Base-by-base conservation (phyloP, 805 yeast species). In the Phaffomyces opuntiae region DNA sequence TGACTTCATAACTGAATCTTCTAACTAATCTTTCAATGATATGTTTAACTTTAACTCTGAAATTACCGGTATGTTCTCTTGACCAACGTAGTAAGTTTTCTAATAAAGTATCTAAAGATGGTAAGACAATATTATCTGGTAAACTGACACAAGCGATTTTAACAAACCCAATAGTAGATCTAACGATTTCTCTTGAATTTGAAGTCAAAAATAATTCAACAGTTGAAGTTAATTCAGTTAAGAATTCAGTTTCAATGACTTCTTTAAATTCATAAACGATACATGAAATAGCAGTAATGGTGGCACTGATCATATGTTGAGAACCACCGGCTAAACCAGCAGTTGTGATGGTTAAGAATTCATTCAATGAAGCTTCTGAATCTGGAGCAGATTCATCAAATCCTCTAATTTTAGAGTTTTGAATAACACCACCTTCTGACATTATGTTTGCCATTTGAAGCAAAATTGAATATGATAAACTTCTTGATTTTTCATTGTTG, bases 301-400 rank as follows among this genome's bases (percentile, higher is more conserved):
- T 81, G n/a, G 98, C 97, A 58, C 96, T 87, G 31, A 93, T 86
- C 96, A 91, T 91, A 68, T 91, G 96, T 33, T 95, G 91, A 29
- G 93, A 77, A 53, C 85, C 82, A 47, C 96, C 96, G 34, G 93
- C 96, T 54, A 95, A 72, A 69, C 99, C 99, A 27, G 97, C 99
- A 64, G 91, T 79, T 29, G 91, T 83, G 83, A 93, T 87, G 29
- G 95, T 88, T 70, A 91, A 87, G 61, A 74, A 90, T 65, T 90
- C 96, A 39, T 81, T 75, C 46, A 90, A 72, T 17, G 80, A 73
- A 9, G 96, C 93, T 9, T 81, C 69, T 26, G 67, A 69, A 49
- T 77, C 77, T n/a, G 85, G 83, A 27, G 80, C 75, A 7, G 69
- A 74, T 7, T 71, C 66, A 40, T 77, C 89, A 60, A 83, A 75